phyloP scores from a whole-genome alignment of 768 basidiomycete genomes.

The Mycena filopes region DNA sequence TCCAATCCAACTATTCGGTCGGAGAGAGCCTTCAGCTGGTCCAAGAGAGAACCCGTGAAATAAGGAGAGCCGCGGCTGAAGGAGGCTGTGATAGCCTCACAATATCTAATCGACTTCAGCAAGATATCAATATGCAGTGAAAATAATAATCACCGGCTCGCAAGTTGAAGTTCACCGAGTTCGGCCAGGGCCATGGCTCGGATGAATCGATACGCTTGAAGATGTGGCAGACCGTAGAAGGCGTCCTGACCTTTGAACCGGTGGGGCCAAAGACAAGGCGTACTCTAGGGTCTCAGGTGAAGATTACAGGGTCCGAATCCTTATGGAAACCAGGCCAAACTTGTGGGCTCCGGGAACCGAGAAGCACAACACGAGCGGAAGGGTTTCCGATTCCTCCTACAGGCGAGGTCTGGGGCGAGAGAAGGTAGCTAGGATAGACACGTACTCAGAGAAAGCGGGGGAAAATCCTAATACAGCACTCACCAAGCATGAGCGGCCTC shows the following conservation, averaged over 20 bases:
- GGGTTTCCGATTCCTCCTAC: slow-evolving; percentile 78
- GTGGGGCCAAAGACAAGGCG: slow-evolving; percentile 79
- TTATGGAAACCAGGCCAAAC: slow-evolving; percentile 61
- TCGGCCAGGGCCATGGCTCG: slow-evolving; percentile 84
- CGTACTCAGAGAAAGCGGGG: slow-evolving; percentile 25
- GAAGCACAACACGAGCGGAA: slow-evolving; percentile 72
- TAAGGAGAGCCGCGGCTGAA: slow-evolving; percentile 73
- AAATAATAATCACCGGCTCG: slow-evolving; percentile 72
- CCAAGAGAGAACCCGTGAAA: slow-evolving; percentile 71
- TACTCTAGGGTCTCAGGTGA: slow-evolving; percentile 95
- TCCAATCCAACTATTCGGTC: slow-evolving; percentile 82
- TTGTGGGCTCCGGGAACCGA: slow-evolving; percentile 75
- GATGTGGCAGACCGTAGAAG: slow-evolving; percentile 83
- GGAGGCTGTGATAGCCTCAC: slow-evolving; percentile 84
- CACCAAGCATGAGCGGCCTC: slow-evolving; percentile 96
- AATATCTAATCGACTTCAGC: slow-evolving; percentile 71
- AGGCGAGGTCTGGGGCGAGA: slow-evolving; percentile 84
- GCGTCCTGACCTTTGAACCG: slow-evolving; percentile 87
- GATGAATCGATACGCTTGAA: slow-evolving; percentile 89
- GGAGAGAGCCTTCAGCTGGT: slow-evolving; percentile 80
- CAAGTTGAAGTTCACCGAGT: slow-evolving; percentile 78
- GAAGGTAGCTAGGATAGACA: slow-evolving; percentile 71
- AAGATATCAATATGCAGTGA: not conserved
- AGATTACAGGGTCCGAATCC: slow-evolving; percentile 80
- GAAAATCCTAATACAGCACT: slow-evolving; percentile 36